phyloP scores from a whole-genome alignment of 345 rosid genomes.

The Hibiscus syriacus region DNA sequence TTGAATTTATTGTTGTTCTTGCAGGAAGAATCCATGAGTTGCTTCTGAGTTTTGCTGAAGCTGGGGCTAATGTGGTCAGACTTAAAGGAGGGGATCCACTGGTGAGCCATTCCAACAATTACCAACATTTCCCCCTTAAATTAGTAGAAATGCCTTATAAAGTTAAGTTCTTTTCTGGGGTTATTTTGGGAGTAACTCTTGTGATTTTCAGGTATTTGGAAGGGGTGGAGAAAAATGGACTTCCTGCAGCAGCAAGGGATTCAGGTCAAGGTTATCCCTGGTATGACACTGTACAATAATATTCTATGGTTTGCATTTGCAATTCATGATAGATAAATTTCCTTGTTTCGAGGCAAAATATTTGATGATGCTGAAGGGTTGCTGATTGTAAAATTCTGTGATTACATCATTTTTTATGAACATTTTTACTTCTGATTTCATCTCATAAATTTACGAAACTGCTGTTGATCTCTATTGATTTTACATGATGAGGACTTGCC shows the following conservation, averaged over 20 bases:
- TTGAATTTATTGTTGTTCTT: slow-evolving; percentile 9
- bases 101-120: slow-evolving; percentile 35
- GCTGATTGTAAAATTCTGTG: background rate
- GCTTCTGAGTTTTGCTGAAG: slow-evolving; percentile 87
- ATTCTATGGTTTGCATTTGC: background rate
- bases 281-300: slow-evolving; percentile 21
- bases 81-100: slow-evolving; percentile 99
- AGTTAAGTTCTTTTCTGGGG: background rate
- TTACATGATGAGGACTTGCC: background rate
- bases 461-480: background rate
- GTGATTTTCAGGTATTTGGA: slow-evolving; percentile 64
- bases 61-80: slow-evolving; percentile 91
- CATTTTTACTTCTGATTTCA: background rate
- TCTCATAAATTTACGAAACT: background rate
- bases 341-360: too few relatives aligned
- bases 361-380: background rate
- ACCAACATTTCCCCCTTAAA: background rate
- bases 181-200: background rate
- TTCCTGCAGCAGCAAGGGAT: slow-evolving; percentile 87
- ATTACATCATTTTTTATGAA: background rate
- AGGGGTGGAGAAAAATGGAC: slow-evolving; percentile 99
- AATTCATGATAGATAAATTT: background rate
- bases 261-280: slow-evolving; percentile 84
- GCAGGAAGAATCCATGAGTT: slow-evolving; percentile 96
- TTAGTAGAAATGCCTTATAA: background rate